These are phyloP conservation scores for Trichoderma brevicompactum DNA, from an alignment of 2,329 filamentous ascomycete species.

Conservation along the genomic window DNA sequence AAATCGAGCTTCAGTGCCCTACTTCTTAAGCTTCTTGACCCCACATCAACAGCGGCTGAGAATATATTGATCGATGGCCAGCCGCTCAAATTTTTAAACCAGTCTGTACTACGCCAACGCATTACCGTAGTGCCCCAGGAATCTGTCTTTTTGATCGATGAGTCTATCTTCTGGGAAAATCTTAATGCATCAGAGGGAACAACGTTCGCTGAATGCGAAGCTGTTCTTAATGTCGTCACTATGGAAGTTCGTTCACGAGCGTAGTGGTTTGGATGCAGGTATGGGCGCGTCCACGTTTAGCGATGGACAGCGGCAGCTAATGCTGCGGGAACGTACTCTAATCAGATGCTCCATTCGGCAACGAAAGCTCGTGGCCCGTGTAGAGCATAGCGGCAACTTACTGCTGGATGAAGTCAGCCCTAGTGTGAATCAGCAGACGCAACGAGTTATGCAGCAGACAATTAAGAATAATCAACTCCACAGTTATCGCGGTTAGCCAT, in stretches of 20 bases:
- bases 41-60: too few relatives aligned
- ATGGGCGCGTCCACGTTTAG: conserved; percentile 56
- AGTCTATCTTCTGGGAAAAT: too few relatives aligned
- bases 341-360: conserved; percentile 41
- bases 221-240: conserved; percentile 31
- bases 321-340: conserved; percentile 64
- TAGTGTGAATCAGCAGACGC: conserved; percentile 38
- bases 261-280: conserved; percentile 42
- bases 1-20: too few relatives aligned
- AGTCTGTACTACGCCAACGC: too few relatives aligned
- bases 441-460: conserved; percentile 35
- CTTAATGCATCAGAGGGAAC: too few relatives aligned
- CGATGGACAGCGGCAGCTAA: conserved; percentile 66
- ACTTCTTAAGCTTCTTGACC: too few relatives aligned
- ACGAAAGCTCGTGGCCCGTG: too few relatives aligned
- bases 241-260: conserved; percentile 39
- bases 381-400: conserved; percentile 18
- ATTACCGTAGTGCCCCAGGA: too few relatives aligned
- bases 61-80: too few relatives aligned
- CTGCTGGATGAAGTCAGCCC: conserved; percentile 42
- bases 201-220: too few relatives aligned
- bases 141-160: too few relatives aligned
- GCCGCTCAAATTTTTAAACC: too few relatives aligned
- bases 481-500: conserved; percentile 40
- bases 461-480: conserved; percentile 34